Evolutionary conservation across 495 filamentous ascomycete species (phyloP), one percentile per base, ranked within the genome.

Genomic region (Cryomyces minteri): DNA sequence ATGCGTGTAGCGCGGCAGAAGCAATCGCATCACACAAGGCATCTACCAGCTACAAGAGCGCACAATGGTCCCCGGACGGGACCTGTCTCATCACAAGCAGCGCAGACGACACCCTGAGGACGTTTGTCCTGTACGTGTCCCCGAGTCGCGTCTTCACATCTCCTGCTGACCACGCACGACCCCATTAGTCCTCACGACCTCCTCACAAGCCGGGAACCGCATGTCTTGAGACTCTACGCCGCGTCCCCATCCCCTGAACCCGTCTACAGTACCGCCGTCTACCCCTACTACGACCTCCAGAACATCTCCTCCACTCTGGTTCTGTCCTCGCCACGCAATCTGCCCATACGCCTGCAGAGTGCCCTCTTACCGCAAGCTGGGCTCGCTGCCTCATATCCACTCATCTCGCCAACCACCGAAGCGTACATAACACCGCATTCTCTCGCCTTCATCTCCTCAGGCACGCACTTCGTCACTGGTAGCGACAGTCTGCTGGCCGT

Each of bases 31-130:
- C 12, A 38, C 34, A 2, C 34, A 38, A 38, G 34, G 3, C 9
- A 1, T 41, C 45, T 4, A 68, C 68, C 48, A 70, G 70, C 56
- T 79, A 80, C 58, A 79, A 75, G 53, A 67, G 64, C 40, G 69
- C 66, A 31, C 70, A 76, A 69, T 80, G 75, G 76, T 75, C 84
- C 5, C 76, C 82, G 40, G 88, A 94, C 56, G 85, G 88, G 11
- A 90, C 85, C 7, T 75, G 74, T 5, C 62, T 95, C 41, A 56
- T 98, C 54, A 82, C 86, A n/a, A 71, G 72, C 29, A 79, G 71
- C 36, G 76, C 74, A 5, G 71, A 84, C 48, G 75, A 87, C 52
- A 66, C 62, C 41, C 67, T 92, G 38, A 68, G 74, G 43, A 74
- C 77, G 9, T 90, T 77, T 59, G 72, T 92, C 31, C 54, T 94